These are phyloP conservation scores for Fragaria iinumae DNA, from an alignment of 306 rosid species.

Conservation along the genomic window DNA sequence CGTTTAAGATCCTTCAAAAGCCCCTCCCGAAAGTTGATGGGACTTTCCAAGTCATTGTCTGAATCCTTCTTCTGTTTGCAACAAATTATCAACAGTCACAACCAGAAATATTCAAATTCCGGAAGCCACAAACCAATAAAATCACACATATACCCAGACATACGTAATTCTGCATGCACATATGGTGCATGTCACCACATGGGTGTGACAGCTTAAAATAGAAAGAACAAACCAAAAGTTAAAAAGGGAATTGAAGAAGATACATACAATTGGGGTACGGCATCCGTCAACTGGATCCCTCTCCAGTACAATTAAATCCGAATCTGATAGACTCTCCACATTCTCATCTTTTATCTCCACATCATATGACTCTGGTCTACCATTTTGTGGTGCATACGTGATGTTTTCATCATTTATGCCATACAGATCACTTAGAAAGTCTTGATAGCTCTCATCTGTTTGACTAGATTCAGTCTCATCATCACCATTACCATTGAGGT, in stretches of 20 bases:
- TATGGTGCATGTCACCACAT: not conserved
- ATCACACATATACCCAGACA: not conserved
- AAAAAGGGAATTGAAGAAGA: constrained; percentile 13
- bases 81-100: constrained; percentile 23
- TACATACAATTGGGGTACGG: constrained; percentile 37
- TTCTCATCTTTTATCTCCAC: not conserved
- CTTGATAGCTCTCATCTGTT: not conserved
- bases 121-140: not conserved
- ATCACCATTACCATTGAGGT: not conserved
- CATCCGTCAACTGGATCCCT: constrained; percentile 21
- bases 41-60: constrained; percentile 18
- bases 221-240: constrained; percentile 1
- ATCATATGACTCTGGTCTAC: constrained; percentile 16
- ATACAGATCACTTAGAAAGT: not conserved
- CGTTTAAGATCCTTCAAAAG: constrained; percentile 52
- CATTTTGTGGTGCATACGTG: constrained; percentile 11
- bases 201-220: constrained; percentile 4
- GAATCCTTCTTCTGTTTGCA: constrained; percentile 26
- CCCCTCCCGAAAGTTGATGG: constrained; percentile 45
- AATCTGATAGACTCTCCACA: constrained; percentile 35
- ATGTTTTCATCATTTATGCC: constrained; percentile 16
- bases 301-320: constrained; percentile 28
- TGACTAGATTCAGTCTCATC: not conserved
- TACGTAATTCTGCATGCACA: not conserved
- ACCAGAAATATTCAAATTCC: not conserved